These are phyloP conservation scores for Daldinia sp. DNA, from an alignment of 2,329 filamentous ascomycete species.

Conservation along the genomic window DNA sequence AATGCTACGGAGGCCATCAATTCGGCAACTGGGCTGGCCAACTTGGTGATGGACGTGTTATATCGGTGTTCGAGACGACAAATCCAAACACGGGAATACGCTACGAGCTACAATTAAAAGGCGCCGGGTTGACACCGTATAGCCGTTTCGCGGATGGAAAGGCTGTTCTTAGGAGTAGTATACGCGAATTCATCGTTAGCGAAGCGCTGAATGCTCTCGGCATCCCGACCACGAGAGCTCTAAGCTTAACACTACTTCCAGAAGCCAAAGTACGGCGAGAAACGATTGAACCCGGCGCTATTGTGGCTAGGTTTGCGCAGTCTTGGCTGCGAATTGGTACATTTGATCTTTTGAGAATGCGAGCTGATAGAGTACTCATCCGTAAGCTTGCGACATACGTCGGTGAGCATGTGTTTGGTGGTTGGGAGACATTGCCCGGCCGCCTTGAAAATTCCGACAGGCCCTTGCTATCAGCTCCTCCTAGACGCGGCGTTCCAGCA, in stretches of 20 bases:
- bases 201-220: conserved; percentile 86
- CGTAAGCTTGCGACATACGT: conserved; percentile 81
- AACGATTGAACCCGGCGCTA: conserved; percentile 85
- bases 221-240: conserved; percentile 86
- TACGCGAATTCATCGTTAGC: conserved; percentile 92
- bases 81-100: conserved; percentile 75
- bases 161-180: conserved; percentile 89
- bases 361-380: conserved; percentile 79
- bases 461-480: conserved; percentile 54
- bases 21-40: conserved; percentile 94
- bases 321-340: conserved; percentile 94
- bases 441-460: conserved; percentile 61
- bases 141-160: conserved; percentile 96
- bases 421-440: conserved; percentile 84
- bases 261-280: conserved; percentile 79
- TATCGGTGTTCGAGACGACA: conserved; percentile 89
- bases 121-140: conserved; percentile 92
- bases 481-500: conserved; percentile 61
- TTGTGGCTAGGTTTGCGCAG: conserved; percentile 90
- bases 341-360: conserved; percentile 87
- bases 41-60: conserved; percentile 91
- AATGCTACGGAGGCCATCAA: conserved; percentile 90
- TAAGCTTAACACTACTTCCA: conserved; percentile 81
- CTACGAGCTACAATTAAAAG: conserved; percentile 94
- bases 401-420: conserved; percentile 85